These are phyloP conservation scores for Angomonas ambiguus DNA, from an alignment of 208 protist genomes.

Conservation along the genomic window DNA sequence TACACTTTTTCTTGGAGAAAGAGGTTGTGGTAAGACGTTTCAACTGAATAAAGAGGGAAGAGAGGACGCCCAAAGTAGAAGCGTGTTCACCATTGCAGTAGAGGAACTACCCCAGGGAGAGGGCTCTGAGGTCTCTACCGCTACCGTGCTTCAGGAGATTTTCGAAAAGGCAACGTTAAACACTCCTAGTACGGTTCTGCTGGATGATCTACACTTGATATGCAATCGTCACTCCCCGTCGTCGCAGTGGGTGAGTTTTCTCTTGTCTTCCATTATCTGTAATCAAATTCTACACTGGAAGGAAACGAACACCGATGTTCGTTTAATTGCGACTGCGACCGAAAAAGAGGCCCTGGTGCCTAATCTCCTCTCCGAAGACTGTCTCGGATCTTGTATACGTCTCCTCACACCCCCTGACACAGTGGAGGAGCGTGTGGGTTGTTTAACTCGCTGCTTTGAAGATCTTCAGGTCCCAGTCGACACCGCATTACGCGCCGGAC, in stretches of 20 bases:
- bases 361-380: neutral
- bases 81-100: constrained; percentile 23
- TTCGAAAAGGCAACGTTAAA: constrained; percentile 86
- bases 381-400: constrained; percentile 12
- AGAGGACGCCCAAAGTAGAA: neutral
- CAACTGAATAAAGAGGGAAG: neutral
- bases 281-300: no score
- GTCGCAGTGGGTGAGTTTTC: neutral
- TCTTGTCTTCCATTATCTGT: neutral
- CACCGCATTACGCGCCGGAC: neutral
- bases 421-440: neutral
- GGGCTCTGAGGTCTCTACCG: constrained; percentile 46
- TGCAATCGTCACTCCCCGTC: neutral
- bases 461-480: neutral
- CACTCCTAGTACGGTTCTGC: constrained; percentile 65
- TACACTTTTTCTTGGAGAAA: no score
- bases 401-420: neutral
- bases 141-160: constrained; percentile 87
- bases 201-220: constrained; percentile 41
- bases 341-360: neutral
- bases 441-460: neutral
- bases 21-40: neutral
- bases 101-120: constrained; percentile 42
- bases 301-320: no score
- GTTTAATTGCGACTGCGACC: neutral